Conservation (phyloP, 2,329 filamentous ascomycete genomes). For the Fusarium sp. region DNA sequence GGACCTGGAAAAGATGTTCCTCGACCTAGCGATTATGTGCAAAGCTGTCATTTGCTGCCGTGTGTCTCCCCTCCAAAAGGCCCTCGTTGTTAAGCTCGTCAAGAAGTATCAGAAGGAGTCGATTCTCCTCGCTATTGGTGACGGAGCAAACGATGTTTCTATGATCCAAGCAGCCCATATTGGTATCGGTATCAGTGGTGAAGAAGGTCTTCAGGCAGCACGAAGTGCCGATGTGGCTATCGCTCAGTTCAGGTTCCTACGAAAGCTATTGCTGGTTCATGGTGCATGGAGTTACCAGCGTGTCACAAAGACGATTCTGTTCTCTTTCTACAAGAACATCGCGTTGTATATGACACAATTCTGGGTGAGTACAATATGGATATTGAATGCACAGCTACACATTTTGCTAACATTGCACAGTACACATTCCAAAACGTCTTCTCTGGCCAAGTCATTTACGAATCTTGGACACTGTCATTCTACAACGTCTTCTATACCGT, state of each 20-base stretch:
- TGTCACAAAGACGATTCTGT: slow-evolving; percentile 95
- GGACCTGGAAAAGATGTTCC: slow-evolving; percentile 91
- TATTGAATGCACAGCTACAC: not conserved
- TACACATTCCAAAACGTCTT: slow-evolving; percentile 99
- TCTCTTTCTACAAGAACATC: slow-evolving; percentile 99
- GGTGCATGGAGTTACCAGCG: slow-evolving; percentile 98
- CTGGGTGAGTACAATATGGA: slow-evolving; percentile 74
- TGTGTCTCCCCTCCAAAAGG: slow-evolving; percentile 97
- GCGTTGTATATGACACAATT: slow-evolving; percentile 99
- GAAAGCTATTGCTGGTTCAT: slow-evolving; percentile 93
- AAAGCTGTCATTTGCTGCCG: slow-evolving; percentile 99
- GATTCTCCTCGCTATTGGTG: slow-evolving; percentile 93
- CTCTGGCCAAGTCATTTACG: slow-evolving; percentile 97
- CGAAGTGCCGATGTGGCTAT: slow-evolving; percentile 96
- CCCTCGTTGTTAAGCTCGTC: slow-evolving; percentile 96
- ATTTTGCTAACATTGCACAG: slow-evolving; percentile 56
- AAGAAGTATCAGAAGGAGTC: slow-evolving; percentile 91
- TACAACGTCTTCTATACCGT: slow-evolving; percentile 99
- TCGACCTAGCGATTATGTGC: slow-evolving; percentile 93
- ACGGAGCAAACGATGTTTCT: slow-evolving; percentile 98
- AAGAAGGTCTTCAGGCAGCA: slow-evolving; percentile 96
- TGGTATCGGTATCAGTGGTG: slow-evolving; percentile 94
- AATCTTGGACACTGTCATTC: slow-evolving; percentile 99
- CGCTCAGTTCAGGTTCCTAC: slow-evolving; percentile 92
- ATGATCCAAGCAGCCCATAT: slow-evolving; percentile 99